Conservation (phyloP, 2,329 filamentous ascomycete genomes). For the Leptographium flavum region DNA sequence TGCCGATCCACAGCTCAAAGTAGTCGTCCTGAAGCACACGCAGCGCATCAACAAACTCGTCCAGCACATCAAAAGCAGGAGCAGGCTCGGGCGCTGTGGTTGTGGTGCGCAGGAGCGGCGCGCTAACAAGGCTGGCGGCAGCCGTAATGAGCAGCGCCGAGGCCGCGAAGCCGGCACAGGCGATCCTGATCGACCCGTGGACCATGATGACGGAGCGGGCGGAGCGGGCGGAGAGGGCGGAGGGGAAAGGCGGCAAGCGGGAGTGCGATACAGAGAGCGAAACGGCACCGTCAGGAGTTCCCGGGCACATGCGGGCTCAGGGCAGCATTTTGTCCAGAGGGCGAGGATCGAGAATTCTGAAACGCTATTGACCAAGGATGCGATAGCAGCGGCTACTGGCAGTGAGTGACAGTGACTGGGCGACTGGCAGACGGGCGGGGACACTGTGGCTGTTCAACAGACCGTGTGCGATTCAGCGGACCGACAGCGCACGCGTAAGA, state of each 20-base stretch:
- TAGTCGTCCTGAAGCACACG: slow-evolving; percentile 64
- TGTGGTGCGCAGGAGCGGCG: background rate
- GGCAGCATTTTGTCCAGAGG: no score
- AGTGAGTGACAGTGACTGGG: no score
- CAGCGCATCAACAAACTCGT: slow-evolving; percentile 48
- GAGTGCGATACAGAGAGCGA: background rate
- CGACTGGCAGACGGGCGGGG: no score
- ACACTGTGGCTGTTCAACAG: no score
- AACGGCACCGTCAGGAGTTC: background rate
- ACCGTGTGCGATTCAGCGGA: no score
- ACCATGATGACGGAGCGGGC: slow-evolving; percentile 2
- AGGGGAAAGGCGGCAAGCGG: background rate
- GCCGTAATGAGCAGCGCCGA: background rate
- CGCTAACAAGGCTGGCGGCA: background rate
- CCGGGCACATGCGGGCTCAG: background rate
- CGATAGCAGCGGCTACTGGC: no score
- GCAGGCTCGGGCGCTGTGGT: background rate
- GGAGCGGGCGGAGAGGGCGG: background rate
- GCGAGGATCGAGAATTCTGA: no score
- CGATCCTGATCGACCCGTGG: background rate
- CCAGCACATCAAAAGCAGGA: slow-evolving; percentile 14
- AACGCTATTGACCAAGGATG: no score
- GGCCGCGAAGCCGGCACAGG: slow-evolving; percentile 6
- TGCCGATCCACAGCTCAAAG: slow-evolving; percentile 63
- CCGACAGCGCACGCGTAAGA: no score